A percentile compares a stretch with the other conserved stretches of the same genome.
Evolutionary conservation across 2,329 filamentous ascomycete genomes (phyloP).

Genomic region (Pseudogymnoascus sp.): DNA sequence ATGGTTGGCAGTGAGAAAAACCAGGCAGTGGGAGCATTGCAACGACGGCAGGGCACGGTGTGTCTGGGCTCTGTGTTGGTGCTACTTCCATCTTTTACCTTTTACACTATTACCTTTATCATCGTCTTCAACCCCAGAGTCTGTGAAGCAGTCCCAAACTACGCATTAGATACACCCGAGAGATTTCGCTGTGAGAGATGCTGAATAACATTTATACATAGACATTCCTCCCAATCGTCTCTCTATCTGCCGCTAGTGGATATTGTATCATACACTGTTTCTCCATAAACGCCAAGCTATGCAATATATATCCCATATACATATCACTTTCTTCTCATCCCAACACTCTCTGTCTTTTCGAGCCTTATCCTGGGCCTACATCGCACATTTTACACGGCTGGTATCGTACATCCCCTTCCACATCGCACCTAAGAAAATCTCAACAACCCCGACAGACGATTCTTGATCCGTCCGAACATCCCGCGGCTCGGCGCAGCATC

Average conservation of each 20-base stretch:
- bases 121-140: neutral
- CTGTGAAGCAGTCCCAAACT: neutral
- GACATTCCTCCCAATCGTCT: neutral
- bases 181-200: neutral
- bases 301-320: constrained; percentile 14
- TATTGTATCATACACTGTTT: constrained; percentile 9
- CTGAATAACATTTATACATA: neutral
- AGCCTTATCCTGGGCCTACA: neutral
- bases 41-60: neutral
- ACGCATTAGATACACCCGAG: neutral
- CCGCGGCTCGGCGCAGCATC: constrained; percentile 54
- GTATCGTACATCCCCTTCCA: constrained; percentile 6
- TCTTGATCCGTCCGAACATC: constrained; percentile 44
- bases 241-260: neutral
- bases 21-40: neutral
- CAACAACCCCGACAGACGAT: constrained; percentile 53
- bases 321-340: constrained; percentile 15
- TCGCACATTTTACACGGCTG: neutral
- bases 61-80: neutral
- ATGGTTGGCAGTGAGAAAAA: neutral
- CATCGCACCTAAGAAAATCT: constrained; percentile 40
- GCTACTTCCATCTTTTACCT: neutral
- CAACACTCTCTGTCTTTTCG: neutral
- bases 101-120: neutral
- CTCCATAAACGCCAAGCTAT: neutral